These are phyloP conservation scores for Capsicum chinense DNA, from an alignment of 257 asterid genomes.

Conservation along the genomic window DNA sequence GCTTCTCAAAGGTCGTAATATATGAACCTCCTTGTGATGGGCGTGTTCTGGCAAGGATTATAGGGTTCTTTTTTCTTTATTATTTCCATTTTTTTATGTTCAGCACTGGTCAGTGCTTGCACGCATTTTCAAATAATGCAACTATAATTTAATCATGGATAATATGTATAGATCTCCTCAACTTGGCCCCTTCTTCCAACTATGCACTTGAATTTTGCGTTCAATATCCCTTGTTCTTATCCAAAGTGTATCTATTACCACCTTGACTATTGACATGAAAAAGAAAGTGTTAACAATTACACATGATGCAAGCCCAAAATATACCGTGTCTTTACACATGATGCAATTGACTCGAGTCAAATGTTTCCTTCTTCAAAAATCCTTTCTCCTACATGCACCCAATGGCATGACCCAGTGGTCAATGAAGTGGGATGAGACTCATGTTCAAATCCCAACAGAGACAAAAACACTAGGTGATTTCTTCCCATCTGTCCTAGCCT, in stretches of 20 bases:
- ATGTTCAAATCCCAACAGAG: too few relatives aligned
- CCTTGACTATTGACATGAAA: neutral
- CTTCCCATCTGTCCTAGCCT: too few relatives aligned
- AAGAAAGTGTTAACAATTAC: neutral
- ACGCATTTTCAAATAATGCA: neutral
- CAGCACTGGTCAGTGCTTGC: neutral
- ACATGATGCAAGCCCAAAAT: neutral
- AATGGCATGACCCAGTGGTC: too few relatives aligned
- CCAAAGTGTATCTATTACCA: neutral
- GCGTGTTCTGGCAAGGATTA: neutral
- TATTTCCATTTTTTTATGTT: neutral
- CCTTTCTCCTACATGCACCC: too few relatives aligned
- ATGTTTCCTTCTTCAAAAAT: neutral
- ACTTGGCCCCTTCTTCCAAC: neutral
- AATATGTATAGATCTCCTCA: neutral
- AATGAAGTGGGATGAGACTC: too few relatives aligned
- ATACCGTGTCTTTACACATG: neutral
- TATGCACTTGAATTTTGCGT: neutral
- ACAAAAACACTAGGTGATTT: too few relatives aligned
- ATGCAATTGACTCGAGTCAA: constrained; percentile 15
- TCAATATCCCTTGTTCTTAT: neutral
- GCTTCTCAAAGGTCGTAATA: neutral
- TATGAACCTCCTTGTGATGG: neutral
- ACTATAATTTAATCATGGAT: neutral
- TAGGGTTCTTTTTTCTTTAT: neutral